phyloP scores from a whole-genome alignment of 805 yeast species.

The Ogataea ramenticola region DNA sequence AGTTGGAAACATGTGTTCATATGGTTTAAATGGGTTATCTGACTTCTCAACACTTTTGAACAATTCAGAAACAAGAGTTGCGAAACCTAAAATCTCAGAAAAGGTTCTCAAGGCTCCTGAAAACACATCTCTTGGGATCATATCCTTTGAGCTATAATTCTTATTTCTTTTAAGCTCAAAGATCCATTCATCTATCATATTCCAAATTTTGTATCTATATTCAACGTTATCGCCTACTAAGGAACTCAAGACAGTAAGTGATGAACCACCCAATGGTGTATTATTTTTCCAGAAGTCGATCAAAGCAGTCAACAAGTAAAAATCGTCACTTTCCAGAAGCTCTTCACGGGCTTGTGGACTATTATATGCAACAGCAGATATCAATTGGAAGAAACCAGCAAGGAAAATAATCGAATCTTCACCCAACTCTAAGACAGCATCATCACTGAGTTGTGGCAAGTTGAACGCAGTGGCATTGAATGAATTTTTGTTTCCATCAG shows the following conservation, averaged over 20 bases:
- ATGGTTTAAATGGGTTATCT: conserved; percentile 30
- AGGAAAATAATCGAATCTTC: conserved; percentile 75
- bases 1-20: conserved; percentile 46
- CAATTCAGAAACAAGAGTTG: conserved; percentile 38
- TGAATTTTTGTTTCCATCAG: not conserved
- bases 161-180: conserved; percentile 30
- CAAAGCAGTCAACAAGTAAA: conserved; percentile 21
- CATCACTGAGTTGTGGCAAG: conserved; percentile 5
- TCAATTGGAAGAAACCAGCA: conserved; percentile 64
- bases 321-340: conserved; percentile 25
- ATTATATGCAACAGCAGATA: conserved; percentile 44
- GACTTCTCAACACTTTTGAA: conserved; percentile 23
- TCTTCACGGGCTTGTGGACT: conserved; percentile 27
- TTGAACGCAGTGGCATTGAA: conserved; percentile 1
- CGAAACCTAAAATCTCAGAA: conserved; percentile 56
- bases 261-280: conserved; percentile 36
- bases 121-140: conserved; percentile 34
- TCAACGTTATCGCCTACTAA: conserved; percentile 41
- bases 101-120: conserved; percentile 39
- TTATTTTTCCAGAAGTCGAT: conserved; percentile 18
- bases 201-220: conserved; percentile 54
- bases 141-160: conserved; percentile 7
- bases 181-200: conserved; percentile 62
- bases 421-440: conserved; percentile 48
- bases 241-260: conserved; percentile 48